Evolutionary conservation across 2,329 filamentous ascomycete species (phyloP).

Genomic region (Ophiobolus disseminans): DNA sequence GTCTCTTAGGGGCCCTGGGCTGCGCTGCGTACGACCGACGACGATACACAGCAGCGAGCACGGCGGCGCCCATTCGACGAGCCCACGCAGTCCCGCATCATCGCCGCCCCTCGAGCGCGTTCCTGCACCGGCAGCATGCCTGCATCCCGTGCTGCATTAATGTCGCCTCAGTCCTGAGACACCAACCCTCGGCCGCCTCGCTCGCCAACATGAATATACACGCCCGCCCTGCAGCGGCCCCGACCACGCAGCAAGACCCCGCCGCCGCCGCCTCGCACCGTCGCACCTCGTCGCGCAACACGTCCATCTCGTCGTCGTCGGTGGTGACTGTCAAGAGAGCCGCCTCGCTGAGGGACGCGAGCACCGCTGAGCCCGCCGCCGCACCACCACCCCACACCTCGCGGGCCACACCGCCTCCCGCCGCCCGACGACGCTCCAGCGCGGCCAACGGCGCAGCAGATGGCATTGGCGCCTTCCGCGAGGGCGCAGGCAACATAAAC

Average conservation of each 20-base stretch:
- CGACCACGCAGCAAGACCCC: slow-evolving; percentile 3
- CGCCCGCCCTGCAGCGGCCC: neutral
- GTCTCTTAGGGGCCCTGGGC: neutral
- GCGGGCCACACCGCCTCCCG: slow-evolving; percentile 36
- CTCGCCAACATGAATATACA: slow-evolving; percentile 4
- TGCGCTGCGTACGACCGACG: neutral
- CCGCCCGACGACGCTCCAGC: slow-evolving; percentile 50
- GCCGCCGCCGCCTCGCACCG: slow-evolving; percentile 17
- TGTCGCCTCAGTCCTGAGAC: slow-evolving; percentile 6
- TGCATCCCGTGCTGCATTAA: slow-evolving; percentile 10
- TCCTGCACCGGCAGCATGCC: slow-evolving; percentile 11
- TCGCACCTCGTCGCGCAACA: slow-evolving; percentile 50
- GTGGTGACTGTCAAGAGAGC: slow-evolving; percentile 52
- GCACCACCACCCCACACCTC: slow-evolving; percentile 24
- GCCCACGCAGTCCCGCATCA: neutral
- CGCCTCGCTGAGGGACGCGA: slow-evolving; percentile 44
- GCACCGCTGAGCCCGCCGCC: slow-evolving; percentile 24
- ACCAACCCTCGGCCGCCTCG: neutral
- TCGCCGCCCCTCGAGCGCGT: slow-evolving; percentile 3
- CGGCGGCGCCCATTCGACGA: neutral
- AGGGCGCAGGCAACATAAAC: slow-evolving; percentile 60
- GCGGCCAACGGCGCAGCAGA: slow-evolving; percentile 50
- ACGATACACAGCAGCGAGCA: neutral
- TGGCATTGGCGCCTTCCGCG: slow-evolving; percentile 46
- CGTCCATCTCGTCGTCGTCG: slow-evolving; percentile 55